Base-by-base conservation (phyloP, 306 rosid species). In the Aeschynomene evenia region DNA sequence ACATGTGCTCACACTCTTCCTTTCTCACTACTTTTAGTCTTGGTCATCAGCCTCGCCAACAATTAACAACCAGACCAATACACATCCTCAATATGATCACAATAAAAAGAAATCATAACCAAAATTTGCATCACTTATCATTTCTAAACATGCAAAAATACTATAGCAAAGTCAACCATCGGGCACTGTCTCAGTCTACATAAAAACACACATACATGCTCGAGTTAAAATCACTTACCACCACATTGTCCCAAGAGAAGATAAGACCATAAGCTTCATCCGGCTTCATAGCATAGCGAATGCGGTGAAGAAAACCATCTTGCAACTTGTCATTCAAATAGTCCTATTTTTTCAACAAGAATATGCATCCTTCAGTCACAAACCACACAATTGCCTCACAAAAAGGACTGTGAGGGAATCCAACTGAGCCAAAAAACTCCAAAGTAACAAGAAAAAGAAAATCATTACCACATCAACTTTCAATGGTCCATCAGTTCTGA, bases 201-300 rank as follows among this genome's bases (percentile, higher is more conserved):
- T 23, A 57, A 53, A 63, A 37, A 13, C 40, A 74, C 16, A 40
- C 5, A 34, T 48, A 40, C 19, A 73, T 62, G 57, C 75, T 70
- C 52, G 63, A 77, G 85, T 49, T 50, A 49, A 49, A 59, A 42
- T 23, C 42, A 72, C 69, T 81, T 52, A 95, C 99, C 95, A 95
- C 95, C 39, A 91, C 99, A 72, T 95, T 88, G 71, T 95, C 99
- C 85, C 96, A 95, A 51, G 97, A 89, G 83, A 95, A 95, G 73
- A 95, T 82, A 66, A 95, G 96, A 48, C 99, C 99, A 70, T 95
- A 91, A 67, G 96, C 97, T 81, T 95, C 99, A 85, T 95, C 99
- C 0, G 99, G 99, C 82, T 95, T 95, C 95, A 95, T 91, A 23
- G 99, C 89, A 86, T 95, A 95, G 43, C 99, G 97, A 70, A 95